A percentile compares a stretch with the other conserved stretches of the same genome.
Conservation (phyloP, 164 flowering plant species). For the Magnolia officinalis region DNA sequence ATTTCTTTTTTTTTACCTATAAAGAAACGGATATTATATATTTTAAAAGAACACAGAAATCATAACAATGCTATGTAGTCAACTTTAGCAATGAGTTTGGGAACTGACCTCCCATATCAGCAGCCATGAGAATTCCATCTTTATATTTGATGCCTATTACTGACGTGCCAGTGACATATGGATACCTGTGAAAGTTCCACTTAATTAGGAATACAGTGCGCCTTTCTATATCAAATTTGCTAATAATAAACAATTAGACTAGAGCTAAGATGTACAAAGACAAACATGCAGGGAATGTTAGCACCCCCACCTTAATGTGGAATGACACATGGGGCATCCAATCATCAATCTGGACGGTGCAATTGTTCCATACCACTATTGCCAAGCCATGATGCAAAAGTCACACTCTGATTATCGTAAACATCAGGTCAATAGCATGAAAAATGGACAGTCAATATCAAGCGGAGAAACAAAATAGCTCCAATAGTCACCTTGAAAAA, state of each 20-base stretch:
- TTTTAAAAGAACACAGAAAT: background rate
- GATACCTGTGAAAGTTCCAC: conserved; percentile 39
- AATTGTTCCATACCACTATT: too few species aligned
- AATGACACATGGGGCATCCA: too few species aligned
- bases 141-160: conserved; percentile 81
- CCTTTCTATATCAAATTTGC: background rate
- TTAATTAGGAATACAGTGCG: background rate
- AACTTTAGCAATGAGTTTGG: too few species aligned
- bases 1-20: too few species aligned
- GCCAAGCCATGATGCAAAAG: too few species aligned
- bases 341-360: too few species aligned
- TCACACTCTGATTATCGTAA: too few species aligned
- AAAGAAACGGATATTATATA: background rate
- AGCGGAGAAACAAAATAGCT: too few species aligned
- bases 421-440: too few species aligned
- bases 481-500: background rate
- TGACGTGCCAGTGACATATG: conserved; percentile 91
- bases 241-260: background rate
- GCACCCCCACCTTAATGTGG: background rate
- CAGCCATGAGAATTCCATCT: conserved; percentile 87
- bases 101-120: conserved; percentile 89
- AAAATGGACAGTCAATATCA: too few species aligned
- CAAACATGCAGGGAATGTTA: background rate
- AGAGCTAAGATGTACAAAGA: background rate
- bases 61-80: too few species aligned